These are phyloP conservation scores for Aphanomyces cochlioides DNA, from an alignment of 352 stramenopile species.

Conservation along the genomic window DNA sequence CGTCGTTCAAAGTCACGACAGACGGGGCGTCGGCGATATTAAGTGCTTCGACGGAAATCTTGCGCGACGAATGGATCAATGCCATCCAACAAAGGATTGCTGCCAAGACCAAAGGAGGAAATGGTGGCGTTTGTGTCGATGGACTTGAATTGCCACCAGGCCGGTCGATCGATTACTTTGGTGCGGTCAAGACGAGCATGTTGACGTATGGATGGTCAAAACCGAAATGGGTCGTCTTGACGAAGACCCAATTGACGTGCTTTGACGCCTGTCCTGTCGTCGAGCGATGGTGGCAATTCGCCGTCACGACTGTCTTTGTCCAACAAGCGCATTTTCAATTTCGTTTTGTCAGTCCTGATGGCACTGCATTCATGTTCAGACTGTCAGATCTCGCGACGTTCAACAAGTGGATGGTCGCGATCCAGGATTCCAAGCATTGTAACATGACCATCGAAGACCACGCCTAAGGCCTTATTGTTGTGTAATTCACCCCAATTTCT, in stretches of 20 bases:
- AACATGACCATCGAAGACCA: neutral
- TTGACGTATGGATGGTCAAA: constrained; percentile 8
- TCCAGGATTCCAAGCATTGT: neutral
- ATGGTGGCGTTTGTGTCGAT: no score
- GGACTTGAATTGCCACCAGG: neutral
- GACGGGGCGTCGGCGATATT: constrained; percentile 26
- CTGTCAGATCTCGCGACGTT: neutral
- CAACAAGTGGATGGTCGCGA: neutral
- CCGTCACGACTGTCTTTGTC: constrained; percentile 5
- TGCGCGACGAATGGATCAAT: constrained; percentile 67
- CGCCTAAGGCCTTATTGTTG: neutral
- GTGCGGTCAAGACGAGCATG: constrained; percentile 53
- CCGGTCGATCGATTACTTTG: constrained; percentile 70
- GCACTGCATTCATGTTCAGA: constrained; percentile 3
- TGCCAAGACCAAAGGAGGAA: neutral
- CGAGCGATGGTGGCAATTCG: neutral
- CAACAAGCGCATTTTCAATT: neutral
- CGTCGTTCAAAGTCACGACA: neutral
- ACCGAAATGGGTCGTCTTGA: constrained; percentile 9
- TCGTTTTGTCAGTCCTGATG: constrained; percentile 8
- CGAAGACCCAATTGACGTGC: neutral
- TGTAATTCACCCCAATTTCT: neutral
- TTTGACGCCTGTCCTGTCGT: neutral
- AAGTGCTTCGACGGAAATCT: constrained; percentile 54
- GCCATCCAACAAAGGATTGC: constrained; percentile 8